A percentile compares a stretch with the other conserved stretches of the same genome.
These are phyloP conservation scores for Globisporangium paroecandrum DNA, from an alignment of 352 stramenopile genomes.

Conservation along the genomic window DNA sequence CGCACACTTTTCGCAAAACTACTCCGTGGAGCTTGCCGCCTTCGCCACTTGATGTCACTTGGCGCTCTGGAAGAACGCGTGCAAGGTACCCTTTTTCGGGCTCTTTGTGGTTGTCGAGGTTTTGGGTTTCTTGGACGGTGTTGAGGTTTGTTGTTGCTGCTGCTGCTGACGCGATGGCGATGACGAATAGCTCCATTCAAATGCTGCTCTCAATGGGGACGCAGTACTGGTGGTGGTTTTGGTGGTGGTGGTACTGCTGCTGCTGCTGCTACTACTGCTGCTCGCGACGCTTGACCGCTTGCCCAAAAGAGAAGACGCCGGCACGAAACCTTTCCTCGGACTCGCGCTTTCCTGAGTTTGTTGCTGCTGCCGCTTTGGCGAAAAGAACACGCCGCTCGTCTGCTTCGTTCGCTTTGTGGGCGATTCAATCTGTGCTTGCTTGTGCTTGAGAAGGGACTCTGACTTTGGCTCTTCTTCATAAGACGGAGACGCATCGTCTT, in stretches of 20 bases:
- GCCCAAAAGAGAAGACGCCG: constrained; percentile 45
- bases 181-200: not conserved
- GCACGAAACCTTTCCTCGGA: constrained; percentile 27
- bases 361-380: constrained; percentile 1
- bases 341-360: constrained; percentile 1
- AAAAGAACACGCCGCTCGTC: constrained; percentile 13
- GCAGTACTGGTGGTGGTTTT: not conserved
- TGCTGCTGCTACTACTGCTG: not conserved
- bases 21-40: no score
- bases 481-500: not conserved
- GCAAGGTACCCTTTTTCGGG: constrained; percentile 28
- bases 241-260: not conserved
- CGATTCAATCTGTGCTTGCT: not conserved
- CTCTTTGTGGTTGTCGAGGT: not conserved
- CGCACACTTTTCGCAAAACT: no score
- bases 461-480: not conserved
- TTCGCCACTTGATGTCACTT: constrained; percentile 7
- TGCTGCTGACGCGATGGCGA: not conserved
- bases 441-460: not conserved
- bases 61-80: constrained; percentile 31
- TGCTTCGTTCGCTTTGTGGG: not conserved
- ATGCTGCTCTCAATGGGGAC: not conserved
- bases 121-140: constrained; percentile 13
- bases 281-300: constrained; percentile 19
- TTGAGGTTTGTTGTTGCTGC: not conserved